These are phyloP conservation scores for Lipomyces japonicus DNA, from an alignment of 805 yeast genomes.

Conservation along the genomic window DNA sequence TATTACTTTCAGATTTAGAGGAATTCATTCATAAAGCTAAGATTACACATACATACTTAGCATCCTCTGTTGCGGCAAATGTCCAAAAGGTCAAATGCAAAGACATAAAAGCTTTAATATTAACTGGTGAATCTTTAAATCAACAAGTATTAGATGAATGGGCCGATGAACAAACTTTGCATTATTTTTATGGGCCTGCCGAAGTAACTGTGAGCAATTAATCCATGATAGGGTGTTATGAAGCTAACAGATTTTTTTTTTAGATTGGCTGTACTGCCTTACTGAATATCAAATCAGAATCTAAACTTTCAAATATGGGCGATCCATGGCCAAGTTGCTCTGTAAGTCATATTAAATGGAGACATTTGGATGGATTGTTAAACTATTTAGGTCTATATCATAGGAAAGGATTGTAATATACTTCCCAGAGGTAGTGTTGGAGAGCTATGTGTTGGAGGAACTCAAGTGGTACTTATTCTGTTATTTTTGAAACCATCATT, in stretches of 20 bases:
- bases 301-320: constrained; percentile 8
- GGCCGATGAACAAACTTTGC: constrained; percentile 7
- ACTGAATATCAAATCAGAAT: neutral
- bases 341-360: neutral
- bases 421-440: constrained; percentile 25
- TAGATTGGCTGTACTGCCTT: constrained; percentile 12
- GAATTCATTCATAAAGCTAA: constrained; percentile 1
- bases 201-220: constrained; percentile 3
- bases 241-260: neutral
- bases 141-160: constrained; percentile 14
- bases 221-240: neutral
- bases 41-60: constrained; percentile 22
- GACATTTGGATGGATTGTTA: neutral
- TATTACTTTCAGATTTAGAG: constrained; percentile 11
- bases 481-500: neutral
- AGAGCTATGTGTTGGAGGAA: constrained; percentile 16
- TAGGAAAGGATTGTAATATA: neutral
- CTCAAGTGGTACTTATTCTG: constrained; percentile 3
- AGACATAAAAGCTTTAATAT: constrained; percentile 9
- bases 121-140: constrained; percentile 22
- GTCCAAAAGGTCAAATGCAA: constrained; percentile 6
- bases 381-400: constrained; percentile 4
- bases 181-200: constrained; percentile 27
- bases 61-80: constrained; percentile 22
- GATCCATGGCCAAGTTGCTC: constrained; percentile 12